These are phyloP conservation scores for Nakazawaea anatomiae DNA, from an alignment of 805 yeast species.

Conservation along the genomic window DNA sequence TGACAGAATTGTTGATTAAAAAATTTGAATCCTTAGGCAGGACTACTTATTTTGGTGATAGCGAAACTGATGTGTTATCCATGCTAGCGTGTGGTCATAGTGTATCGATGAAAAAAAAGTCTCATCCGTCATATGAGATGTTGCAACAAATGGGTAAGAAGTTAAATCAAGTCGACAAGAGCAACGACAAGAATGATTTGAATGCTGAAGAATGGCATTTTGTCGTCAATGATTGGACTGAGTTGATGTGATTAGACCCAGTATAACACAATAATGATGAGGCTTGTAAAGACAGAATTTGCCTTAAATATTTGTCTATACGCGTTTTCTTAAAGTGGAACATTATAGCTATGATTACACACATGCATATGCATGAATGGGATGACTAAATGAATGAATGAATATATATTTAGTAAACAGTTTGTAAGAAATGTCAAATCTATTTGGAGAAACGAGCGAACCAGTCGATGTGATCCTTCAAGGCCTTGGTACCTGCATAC, in stretches of 20 bases:
- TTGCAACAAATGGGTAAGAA: neutral
- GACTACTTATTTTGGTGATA: slow-evolving; percentile 53
- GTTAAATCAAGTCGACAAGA: neutral
- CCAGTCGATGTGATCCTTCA: slow-evolving; percentile 38
- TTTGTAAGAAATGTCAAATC: neutral
- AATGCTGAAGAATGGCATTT: slow-evolving; percentile 1
- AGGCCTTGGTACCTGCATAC: slow-evolving; percentile 65
- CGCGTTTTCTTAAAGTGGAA: too few relatives aligned
- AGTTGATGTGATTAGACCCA: slow-evolving; percentile 14
- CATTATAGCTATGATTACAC: too few relatives aligned
- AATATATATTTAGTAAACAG: too few relatives aligned
- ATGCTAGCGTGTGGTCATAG: slow-evolving; percentile 43
- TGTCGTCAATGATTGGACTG: slow-evolving; percentile 14
- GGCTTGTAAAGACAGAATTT: too few relatives aligned
- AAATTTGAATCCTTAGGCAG: slow-evolving; percentile 12
- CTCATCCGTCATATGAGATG: neutral
- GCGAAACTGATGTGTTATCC: slow-evolving; percentile 51
- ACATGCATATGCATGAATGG: too few relatives aligned
- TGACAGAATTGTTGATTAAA: slow-evolving; percentile 17
- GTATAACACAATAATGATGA: too few relatives aligned
- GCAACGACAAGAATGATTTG: too few relatives aligned
- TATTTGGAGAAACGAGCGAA: slow-evolving; percentile 13
- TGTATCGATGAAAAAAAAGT: slow-evolving; percentile 33
- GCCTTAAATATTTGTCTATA: too few relatives aligned
- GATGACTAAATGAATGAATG: too few relatives aligned